phyloP scores from a whole-genome alignment of 23 red algal genomes.

The Gracilaria vermiculophylla region DNA sequence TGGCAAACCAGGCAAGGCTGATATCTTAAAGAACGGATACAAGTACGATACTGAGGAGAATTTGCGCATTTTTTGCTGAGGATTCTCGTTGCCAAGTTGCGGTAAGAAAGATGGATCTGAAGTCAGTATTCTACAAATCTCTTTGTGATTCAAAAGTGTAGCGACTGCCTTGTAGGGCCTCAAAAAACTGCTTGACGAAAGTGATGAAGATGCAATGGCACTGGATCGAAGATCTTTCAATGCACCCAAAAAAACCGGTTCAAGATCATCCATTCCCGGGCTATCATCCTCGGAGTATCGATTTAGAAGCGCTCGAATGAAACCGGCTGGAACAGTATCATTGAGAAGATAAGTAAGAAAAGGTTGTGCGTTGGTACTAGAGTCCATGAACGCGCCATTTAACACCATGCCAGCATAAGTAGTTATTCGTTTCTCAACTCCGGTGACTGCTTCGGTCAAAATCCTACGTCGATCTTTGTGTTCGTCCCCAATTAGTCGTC shows the following conservation, averaged over 20 bases:
- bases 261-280: constrained; percentile 39
- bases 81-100: neutral
- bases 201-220: neutral
- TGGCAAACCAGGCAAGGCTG: constrained; percentile 71
- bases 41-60: constrained; percentile 42
- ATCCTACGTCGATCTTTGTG: neutral
- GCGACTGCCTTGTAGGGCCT: constrained; percentile 49
- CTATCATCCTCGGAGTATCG: constrained; percentile 40
- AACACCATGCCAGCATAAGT: constrained; percentile 60
- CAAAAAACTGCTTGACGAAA: constrained; percentile 54
- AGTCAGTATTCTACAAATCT: constrained; percentile 46
- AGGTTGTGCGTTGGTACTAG: constrained; percentile 8
- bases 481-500: constrained; percentile 21
- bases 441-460: constrained; percentile 8
- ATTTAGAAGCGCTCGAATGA: constrained; percentile 52
- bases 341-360: constrained; percentile 37
- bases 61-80: neutral
- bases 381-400: constrained; percentile 44
- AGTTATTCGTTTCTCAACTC: constrained; percentile 37
- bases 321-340: constrained; percentile 51
- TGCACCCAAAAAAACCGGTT: constrained; percentile 33
- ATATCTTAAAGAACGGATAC: constrained; percentile 79
- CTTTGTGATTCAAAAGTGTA: constrained; percentile 49
- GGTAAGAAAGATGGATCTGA: constrained; percentile 47
- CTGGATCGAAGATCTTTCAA: constrained; percentile 12